phyloP scores from a whole-genome alignment of 805 yeast genomes.

The Candida peoriensis region DNA sequence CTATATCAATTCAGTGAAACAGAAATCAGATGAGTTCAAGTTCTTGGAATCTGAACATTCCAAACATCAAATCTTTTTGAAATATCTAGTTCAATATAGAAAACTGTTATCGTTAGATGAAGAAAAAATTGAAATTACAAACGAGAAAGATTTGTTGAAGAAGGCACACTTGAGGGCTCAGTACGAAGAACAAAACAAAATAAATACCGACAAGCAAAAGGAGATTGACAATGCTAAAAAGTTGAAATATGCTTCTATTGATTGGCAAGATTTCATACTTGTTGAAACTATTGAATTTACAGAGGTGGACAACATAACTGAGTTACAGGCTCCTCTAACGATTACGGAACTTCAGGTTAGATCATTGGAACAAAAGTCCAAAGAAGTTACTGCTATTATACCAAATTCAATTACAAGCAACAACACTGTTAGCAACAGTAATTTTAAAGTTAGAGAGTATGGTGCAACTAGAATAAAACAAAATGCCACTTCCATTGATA shows the following conservation, averaged over 20 bases:
- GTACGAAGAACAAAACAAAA: constrained; percentile 34
- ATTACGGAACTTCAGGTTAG: constrained; percentile 57
- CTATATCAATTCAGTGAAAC: constrained; percentile 37
- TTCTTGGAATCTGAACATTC: constrained; percentile 62
- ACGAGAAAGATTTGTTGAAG: constrained; percentile 33
- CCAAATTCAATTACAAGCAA: constrained; percentile 3
- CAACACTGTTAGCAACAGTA: constrained; percentile 30
- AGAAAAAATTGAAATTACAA: constrained; percentile 16
- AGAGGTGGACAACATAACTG: constrained; percentile 53
- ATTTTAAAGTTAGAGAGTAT: constrained; percentile 60
- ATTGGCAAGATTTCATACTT: constrained; percentile 81
- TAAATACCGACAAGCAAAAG: constrained; percentile 30
- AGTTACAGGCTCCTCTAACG: constrained; percentile 46
- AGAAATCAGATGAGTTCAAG: constrained; percentile 51
- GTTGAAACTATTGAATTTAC: constrained; percentile 66
- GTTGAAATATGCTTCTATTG: constrained; percentile 64
- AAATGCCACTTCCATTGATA: constrained; percentile 15
- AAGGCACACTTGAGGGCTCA: constrained; percentile 55
- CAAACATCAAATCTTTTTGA: constrained; percentile 44
- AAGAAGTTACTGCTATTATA: constrained; percentile 12
- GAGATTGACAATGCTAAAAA: constrained; percentile 31
- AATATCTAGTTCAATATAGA: constrained; percentile 53
- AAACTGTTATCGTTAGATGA: constrained; percentile 13
- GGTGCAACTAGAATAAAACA: constrained; percentile 58
- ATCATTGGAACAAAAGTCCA: constrained; percentile 35